Evolutionary conservation across 257 asterid genomes (phyloP).

Genomic region (Penstemon newberryi): DNA sequence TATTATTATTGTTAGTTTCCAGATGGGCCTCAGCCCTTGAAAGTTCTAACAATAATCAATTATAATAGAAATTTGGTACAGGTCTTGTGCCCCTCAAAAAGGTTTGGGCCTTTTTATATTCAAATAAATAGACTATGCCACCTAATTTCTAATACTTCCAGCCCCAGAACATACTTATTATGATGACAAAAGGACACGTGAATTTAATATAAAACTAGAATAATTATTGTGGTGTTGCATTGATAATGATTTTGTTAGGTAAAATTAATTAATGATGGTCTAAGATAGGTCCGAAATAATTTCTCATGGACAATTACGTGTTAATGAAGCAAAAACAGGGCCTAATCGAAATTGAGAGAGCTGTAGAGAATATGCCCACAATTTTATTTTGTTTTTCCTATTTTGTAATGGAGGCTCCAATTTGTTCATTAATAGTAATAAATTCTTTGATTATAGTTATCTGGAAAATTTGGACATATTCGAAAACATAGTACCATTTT

Average conservation of each 20-base stretch:
- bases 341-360: constrained; percentile 4
- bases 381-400: neutral
- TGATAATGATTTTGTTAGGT: neutral
- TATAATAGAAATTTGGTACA: too few relatives aligned
- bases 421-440: neutral
- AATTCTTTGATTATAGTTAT: too few relatives aligned
- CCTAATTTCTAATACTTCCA: too few relatives aligned
- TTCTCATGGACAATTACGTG: neutral
- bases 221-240: neutral
- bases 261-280: neutral
- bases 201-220: neutral
- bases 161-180: neutral
- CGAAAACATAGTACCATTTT: too few relatives aligned
- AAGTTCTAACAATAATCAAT: too few relatives aligned
- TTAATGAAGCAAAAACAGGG: too few relatives aligned
- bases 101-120: too few relatives aligned
- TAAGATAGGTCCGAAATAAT: neutral
- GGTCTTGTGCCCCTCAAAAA: too few relatives aligned
- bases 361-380: constrained; percentile 1
- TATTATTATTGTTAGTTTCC: too few relatives aligned
- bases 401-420: constrained; percentile 7
- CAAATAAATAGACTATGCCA: too few relatives aligned
- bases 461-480: neutral
- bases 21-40: too few relatives aligned
- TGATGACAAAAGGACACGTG: neutral